Evolutionary conservation across 768 basidiomycete genomes (phyloP).

Genomic region (Lactarius evosmus): DNA sequence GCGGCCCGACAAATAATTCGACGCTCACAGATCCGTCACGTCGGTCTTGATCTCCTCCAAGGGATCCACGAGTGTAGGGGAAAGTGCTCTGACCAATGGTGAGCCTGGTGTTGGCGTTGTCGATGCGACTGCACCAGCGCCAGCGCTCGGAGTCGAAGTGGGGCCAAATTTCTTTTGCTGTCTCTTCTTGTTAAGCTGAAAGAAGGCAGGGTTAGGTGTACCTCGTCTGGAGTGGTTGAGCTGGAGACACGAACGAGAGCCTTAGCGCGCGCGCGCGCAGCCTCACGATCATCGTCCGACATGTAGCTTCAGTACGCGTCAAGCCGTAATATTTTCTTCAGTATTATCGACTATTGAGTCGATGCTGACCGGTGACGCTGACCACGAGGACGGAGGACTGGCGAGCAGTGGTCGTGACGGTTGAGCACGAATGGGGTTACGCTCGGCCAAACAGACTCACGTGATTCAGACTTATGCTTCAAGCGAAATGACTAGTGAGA

Average conservation of each 20-base stretch:
- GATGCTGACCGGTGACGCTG: neutral
- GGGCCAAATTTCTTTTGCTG: constrained; percentile 66
- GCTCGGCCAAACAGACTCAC: constrained; percentile 7
- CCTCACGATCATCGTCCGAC: constrained; percentile 74
- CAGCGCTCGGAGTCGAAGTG: constrained; percentile 27
- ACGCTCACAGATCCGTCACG: constrained; percentile 62
- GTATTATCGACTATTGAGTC: neutral
- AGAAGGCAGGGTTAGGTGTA: constrained; percentile 6
- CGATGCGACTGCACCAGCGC: constrained; percentile 34
- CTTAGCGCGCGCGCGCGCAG: constrained; percentile 80
- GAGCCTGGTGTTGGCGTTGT: constrained; percentile 44
- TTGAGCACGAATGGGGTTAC: neutral
- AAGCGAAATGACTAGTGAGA: neutral
- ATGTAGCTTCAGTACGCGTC: constrained; percentile 22
- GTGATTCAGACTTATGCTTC: constrained; percentile 9
- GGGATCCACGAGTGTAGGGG: constrained; percentile 32
- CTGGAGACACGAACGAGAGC: constrained; percentile 56
- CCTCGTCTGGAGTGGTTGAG: constrained; percentile 7
- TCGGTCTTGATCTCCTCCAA: constrained; percentile 46
- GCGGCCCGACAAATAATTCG: neutral
- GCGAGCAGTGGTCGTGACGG: neutral
- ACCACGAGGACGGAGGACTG: neutral
- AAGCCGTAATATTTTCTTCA: neutral
- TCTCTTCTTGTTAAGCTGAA: constrained; percentile 77
- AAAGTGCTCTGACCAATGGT: constrained; percentile 33